Evolutionary conservation across 805 yeast genomes (phyloP), one percentile per base, ranked within the genome.

Genomic region (Saccharomycopsis guyanensis): DNA sequence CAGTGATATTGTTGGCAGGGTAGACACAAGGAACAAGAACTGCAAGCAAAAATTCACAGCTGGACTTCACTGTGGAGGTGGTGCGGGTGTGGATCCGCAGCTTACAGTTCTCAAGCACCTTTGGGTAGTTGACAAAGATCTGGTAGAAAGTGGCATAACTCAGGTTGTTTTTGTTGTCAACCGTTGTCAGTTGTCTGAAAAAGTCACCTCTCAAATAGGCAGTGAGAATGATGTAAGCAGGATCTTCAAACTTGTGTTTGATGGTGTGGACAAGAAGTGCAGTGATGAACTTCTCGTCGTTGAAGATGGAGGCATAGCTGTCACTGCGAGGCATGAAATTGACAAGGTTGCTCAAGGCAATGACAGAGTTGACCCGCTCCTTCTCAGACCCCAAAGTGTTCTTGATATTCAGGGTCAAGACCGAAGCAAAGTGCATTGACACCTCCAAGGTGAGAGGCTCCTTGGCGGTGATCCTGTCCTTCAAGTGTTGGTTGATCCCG

Each of bases 121-220:
- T 20, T 20, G 32, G 13, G 38, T 47, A 15, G 18, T 43, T 33
- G 12, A 36, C 23, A 10, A 47, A 27, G 13, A 44, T 12, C 7
- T 16, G 8, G 20, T 43, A n/a, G 19, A 47, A 47, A 2, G 8
- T 18, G 6, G 13, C 10, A 38, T 22, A 42, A 22, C 25, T 3
- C 18, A 33, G 38, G 19, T 36, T 25, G 36, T 41, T 46, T n/a
- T 15, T 13, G 18, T 27, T 7, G 10, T 12, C 25, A 20, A 18
- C n/a, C 8, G 22, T 25, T 7, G 48, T 39, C n/a, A 13, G 24
- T 7, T 40, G 46, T 16, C 15, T 16, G 19, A 40, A 31, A 22
- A 45, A 34, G n/a, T 42, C 46, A 12, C 43, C 43, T 18, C 23
- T 43, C 27, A 47, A 19, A 23, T 49, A 18, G n/a, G 45, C 13